These are phyloP conservation scores for Bolboschoenus planiculmis DNA, from an alignment of 176 grass and related monocot species.

Conservation along the genomic window DNA sequence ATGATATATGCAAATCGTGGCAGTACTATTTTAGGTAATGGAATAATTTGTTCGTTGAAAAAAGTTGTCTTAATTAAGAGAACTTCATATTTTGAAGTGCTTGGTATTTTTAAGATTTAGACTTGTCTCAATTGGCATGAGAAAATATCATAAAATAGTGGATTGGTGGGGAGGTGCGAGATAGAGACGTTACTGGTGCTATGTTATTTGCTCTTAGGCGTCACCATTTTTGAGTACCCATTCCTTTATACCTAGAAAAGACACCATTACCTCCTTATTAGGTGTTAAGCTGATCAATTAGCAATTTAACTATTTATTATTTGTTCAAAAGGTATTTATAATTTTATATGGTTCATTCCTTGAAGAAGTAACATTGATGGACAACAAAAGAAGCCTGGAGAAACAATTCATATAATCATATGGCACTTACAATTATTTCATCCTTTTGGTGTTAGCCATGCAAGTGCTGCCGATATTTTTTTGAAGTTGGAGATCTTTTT, in stretches of 20 bases:
- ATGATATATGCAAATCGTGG: neutral
- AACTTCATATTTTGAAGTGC: neutral
- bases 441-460: neutral
- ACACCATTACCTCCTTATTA: neutral
- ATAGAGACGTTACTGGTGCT: neutral
- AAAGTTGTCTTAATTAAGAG: neutral
- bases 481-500: neutral
- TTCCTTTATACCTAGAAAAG: slow-evolving; percentile 10
- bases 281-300: neutral
- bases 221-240: neutral
- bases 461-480: neutral
- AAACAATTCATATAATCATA: neutral
- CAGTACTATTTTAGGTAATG: neutral
- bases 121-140: neutral
- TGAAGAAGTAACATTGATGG: neutral
- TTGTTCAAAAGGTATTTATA: neutral
- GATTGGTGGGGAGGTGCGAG: slow-evolving; percentile 20
- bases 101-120: neutral
- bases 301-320: neutral
- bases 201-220: neutral
- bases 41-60: neutral
- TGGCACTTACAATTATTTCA: neutral
- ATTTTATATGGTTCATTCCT: neutral
- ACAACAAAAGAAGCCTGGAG: neutral
- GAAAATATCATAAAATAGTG: slow-evolving; percentile 5